Evolutionary conservation across 148 eudicot species (phyloP), one percentile per base, ranked within the genome.

Genomic region (Vaccinium myrtillus): DNA sequence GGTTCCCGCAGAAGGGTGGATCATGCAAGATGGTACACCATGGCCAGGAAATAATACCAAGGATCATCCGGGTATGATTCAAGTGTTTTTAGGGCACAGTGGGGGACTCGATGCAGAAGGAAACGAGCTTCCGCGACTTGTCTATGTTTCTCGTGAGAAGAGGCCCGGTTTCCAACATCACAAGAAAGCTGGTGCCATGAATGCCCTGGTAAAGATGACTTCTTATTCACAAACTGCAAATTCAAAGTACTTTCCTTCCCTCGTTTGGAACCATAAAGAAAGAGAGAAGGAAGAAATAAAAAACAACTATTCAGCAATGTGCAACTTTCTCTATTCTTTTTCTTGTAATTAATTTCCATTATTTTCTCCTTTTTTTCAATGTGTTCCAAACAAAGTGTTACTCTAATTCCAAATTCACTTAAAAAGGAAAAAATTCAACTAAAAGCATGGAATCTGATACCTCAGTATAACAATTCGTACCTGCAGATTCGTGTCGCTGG

Each of bases 31-130:
- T 83, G 99, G 99, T 69, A 97, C 99, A 67, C 99, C 99, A 59
- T 96, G 99, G 99, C 99, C 99, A 11, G 99, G 99, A 82, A 96
- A 96, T 87, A 97, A 97, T 56, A 97, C 99, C 15, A 94, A 84
- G 88, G 99, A 97, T 90, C 99, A 97, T 84, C 99, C 99, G 8
- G 98, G 99, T 77, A 95, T 97, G 98, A 97, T 97, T 89, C 99
- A 97, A 90, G 99, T 97, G 14, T 97, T 97, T 91, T 55, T 97
- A 48, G 99, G 99, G 6, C 99, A 94, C 39, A 97, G 94, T 88
- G 99, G 99, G 83, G 99, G 99, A 81, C 89, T 85, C 77, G 99
- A 97, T 89, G 91, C 84, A 6, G 99, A 97, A 87, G 99, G 99
- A 85, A 91, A 97, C 79, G 98, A 97, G 89, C 99, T 97, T 61